phyloP scores from a whole-genome alignment of 148 eudicot genomes.

The Camellia granthamiana region DNA sequence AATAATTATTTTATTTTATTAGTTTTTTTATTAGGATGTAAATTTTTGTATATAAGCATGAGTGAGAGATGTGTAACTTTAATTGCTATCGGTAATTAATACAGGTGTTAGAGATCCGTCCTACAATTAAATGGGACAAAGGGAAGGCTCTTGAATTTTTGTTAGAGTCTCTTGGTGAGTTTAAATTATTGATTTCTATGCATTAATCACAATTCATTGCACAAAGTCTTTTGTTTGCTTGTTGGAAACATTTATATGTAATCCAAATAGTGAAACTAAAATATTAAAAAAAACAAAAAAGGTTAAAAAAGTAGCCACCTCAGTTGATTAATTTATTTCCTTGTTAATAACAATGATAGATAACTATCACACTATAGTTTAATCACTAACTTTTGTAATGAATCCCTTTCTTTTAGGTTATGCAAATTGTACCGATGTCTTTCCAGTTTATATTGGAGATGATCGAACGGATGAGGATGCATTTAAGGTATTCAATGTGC shows the following conservation, averaged over 20 bases:
- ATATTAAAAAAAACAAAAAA: neutral
- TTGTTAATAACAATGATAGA: neutral
- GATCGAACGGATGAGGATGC: slow-evolving; percentile 97
- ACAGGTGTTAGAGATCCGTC: slow-evolving; percentile 91
- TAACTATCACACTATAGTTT: neutral
- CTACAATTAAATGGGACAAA: slow-evolving; percentile 94
- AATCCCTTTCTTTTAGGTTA: slow-evolving; percentile 38
- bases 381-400: slow-evolving; percentile 11
- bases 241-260: neutral
- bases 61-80: neutral
- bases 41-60: neutral
- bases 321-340: neutral
- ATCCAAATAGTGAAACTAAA: neutral
- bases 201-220: neutral
- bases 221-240: neutral
- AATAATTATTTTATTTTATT: neutral
- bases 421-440: slow-evolving; percentile 61
- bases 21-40: slow-evolving; percentile 7
- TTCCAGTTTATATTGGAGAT: slow-evolving; percentile 90
- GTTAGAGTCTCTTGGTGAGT: slow-evolving; percentile 83
- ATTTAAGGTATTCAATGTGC: slow-evolving; percentile 59
- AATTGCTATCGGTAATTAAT: slow-evolving; percentile 6
- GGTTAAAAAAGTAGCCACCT: neutral
- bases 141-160: slow-evolving; percentile 95
- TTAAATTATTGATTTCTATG: neutral